Base-by-base conservation (phyloP, 306 rosid species). In the Sphenostylis stenocarpa region DNA sequence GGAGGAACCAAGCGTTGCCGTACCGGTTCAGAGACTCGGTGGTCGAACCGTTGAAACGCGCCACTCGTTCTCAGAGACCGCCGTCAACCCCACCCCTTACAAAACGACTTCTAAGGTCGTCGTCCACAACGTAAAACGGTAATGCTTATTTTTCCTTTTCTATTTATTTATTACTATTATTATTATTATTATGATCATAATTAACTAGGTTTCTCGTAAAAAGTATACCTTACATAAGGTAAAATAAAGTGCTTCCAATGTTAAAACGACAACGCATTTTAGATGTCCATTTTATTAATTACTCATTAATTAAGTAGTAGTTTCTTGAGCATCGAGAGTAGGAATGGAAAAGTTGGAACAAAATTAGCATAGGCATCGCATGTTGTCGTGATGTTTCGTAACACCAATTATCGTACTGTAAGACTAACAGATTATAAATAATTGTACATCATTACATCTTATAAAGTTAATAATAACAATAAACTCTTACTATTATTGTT, bases 1-100 rank as follows among this genome's bases (percentile, higher is more conserved):
- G 91, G 13, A 83, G 86, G 77, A 82, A 21, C 80, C 88, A 80
- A 41, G 69, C 72, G 17, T 55, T 87, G 45, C 91, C 88, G 13
- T 70, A 36, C 24, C 84, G 88, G 29, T 83, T 80, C 76, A 73
- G 83, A 47, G 91, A 87, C 82, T 85, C 88, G 15, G 86, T 87
- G 23, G 75, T 85, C 9, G 91, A 80, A 51, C 87, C 91, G 26
- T 53, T 80, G 85, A 85, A 79, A 82, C 86, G 84, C 16, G 11
- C 45, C 15, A 65, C 20, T 2, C 14, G 70, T 2, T 13, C 28
- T 0, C 82, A 23, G 4, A 48, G 69, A 76, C 15, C 82, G 52
- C 58, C 84, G 62, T 71, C 79, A 28, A 65, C 73, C 31, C 1
- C 67, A 5, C 75, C 9, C 15, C 12, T 64, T 4, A 48, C 53